phyloP scores from a whole-genome alignment of 2,329 filamentous ascomycete genomes.

The Sclerotinia subarctica region DNA sequence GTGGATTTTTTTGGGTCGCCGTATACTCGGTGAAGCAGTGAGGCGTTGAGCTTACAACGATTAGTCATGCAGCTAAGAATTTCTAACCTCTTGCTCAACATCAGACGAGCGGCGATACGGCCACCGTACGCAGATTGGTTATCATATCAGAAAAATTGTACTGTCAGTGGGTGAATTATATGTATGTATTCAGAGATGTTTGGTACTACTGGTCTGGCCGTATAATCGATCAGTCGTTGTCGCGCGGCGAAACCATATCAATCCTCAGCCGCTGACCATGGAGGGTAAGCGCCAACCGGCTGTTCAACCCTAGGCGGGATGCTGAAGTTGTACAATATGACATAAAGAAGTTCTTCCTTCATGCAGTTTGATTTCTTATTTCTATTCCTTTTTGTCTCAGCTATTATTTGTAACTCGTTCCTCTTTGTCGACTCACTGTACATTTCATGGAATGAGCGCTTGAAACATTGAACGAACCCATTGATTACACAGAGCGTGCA shows the following conservation, averaged over 20 bases:
- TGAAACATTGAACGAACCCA: background rate
- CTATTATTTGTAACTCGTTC: background rate
- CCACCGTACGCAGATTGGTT: background rate
- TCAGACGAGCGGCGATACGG: background rate
- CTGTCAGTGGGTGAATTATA: background rate
- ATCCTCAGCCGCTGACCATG: slow-evolving; percentile 15
- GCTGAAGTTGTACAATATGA: background rate
- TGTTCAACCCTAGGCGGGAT: background rate
- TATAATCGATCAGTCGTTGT: background rate
- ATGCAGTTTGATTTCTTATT: background rate
- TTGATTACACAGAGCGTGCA: background rate
- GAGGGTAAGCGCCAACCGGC: slow-evolving; percentile 16
- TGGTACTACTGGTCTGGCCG: background rate
- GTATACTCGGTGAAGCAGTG: slow-evolving; percentile 6
- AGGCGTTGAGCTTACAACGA: slow-evolving; percentile 5
- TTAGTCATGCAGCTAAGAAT: background rate
- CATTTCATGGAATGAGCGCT: background rate
- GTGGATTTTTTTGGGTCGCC: background rate
- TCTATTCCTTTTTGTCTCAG: background rate
- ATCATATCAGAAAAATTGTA: background rate
- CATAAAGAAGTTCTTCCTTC: background rate
- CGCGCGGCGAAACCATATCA: background rate
- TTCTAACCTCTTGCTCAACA: background rate
- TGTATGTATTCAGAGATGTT: background rate
- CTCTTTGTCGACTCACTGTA: background rate